phyloP scores from a whole-genome alignment of 2,329 filamentous ascomycete genomes.

The Chrysoporthe puriensis region DNA sequence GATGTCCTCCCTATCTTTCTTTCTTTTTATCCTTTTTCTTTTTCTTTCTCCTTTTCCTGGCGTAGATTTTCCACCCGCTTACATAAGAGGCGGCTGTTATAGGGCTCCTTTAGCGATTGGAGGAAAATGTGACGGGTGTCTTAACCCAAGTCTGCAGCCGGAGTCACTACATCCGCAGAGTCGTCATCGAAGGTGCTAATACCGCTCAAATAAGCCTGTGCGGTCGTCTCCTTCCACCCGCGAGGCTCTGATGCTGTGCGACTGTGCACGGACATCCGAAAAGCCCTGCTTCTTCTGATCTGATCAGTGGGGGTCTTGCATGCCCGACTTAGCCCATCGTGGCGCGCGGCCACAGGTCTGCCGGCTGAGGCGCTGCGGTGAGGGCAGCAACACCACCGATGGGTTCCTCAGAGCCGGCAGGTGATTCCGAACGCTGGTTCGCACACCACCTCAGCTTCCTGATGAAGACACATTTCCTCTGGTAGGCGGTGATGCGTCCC shows the following conservation, averaged over 20 bases:
- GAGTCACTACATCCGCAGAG: constrained; percentile 12
- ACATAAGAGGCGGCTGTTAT: not conserved
- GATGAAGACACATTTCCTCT: not conserved
- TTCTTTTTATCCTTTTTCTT: not conserved
- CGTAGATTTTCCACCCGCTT: not conserved
- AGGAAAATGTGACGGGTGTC: not conserved
- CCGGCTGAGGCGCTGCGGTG: not conserved
- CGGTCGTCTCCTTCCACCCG: not conserved
- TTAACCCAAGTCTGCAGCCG: not conserved
- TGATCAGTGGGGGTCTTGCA: not conserved
- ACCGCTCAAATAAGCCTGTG: not conserved
- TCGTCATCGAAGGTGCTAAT: not conserved
- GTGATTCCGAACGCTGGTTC: not conserved
- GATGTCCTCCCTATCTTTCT: not conserved
- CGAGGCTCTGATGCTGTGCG: not conserved
- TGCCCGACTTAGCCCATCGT: not conserved
- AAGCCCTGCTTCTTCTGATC: not conserved
- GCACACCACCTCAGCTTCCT: not conserved
- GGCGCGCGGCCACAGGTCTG: not conserved
- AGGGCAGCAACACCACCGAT: not conserved
- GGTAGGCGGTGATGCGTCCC: not conserved
- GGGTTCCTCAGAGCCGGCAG: not conserved
- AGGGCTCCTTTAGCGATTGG: not conserved
- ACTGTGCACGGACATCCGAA: not conserved
- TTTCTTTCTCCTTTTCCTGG: not conserved